phyloP scores from a whole-genome alignment of 2,329 filamentous ascomycete genomes.

The Fusarium marasasianum region DNA sequence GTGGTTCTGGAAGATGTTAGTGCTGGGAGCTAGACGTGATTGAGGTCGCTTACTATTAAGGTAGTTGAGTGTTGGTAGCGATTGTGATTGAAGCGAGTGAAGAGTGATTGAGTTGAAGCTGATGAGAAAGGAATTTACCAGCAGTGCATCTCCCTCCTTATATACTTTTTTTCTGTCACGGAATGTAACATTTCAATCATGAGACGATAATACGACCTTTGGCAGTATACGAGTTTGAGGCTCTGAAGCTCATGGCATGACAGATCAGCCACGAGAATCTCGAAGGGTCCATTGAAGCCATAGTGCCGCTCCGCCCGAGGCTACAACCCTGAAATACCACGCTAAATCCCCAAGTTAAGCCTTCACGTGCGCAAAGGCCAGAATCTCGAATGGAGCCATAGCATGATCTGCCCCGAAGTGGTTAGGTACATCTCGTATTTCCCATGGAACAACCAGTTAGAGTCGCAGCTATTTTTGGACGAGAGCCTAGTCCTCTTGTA shows the following conservation, averaged over 20 bases:
- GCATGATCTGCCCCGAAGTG: not conserved
- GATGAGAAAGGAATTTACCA: not conserved
- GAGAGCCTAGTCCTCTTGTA: not conserved
- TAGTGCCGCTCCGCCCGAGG: not conserved
- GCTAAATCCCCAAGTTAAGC: not conserved
- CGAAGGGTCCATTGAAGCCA: constrained; percentile 1
- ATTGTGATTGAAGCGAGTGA: not conserved
- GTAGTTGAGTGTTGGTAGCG: not conserved
- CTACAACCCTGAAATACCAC: not conserved
- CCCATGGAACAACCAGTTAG: not conserved
- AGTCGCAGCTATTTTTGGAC: not conserved
- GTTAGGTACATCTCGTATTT: constrained; percentile 21
- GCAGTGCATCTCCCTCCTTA: not conserved
- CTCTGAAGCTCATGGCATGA: not conserved
- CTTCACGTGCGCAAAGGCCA: not conserved
- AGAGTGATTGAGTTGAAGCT: constrained; percentile 18
- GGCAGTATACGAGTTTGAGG: not conserved
- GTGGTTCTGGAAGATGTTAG: not conserved
- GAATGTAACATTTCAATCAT: not conserved
- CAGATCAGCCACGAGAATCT: not conserved
- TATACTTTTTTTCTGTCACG: not conserved
- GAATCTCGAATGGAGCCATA: not conserved
- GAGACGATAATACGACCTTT: not conserved
- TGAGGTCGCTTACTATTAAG: not conserved
- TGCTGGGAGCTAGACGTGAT: not conserved